Evolutionary conservation across 345 rosid species (phyloP), one percentile per base, ranked within the genome.

Genomic region (Geranium brycei): DNA sequence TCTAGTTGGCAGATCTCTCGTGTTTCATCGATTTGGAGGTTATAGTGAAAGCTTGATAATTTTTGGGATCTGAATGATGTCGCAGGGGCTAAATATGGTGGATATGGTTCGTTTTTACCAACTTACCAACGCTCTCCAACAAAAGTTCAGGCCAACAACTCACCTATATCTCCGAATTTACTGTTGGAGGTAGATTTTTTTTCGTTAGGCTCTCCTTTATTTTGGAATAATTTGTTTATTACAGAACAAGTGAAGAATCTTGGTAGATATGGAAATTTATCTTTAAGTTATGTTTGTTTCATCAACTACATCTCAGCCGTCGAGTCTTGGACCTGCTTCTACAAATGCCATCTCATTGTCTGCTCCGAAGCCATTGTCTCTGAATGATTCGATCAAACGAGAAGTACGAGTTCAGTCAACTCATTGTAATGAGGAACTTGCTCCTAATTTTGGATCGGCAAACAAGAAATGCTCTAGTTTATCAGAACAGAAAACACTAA

Each of bases 81-180:
- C 73, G 63, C 85, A 95, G 99, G 99, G 70, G 79, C 99, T 47
- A 91, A 85, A 72, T 90, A 69, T 85, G 99, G 97, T 74, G 96
- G 95, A 47, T 95, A 95, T 72, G 99, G 99, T 76, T 95, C 99
- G 23, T 95, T 95, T 80, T 82, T 95, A 69, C 89, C 91, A 55
- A 53, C 91, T 63, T 78, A 82, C 77, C 84, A 82, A 58, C 91
- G 97, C 38, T 88, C 97, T 69, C 95, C 91, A 3, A 78, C 79
- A 61, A 81, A 77, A 69, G 74, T 63, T 73, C 93, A 75, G 75
- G 77, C 76, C 58, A 53, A 62, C 69, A 66, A 72, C 66, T 77
- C 74, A 65, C 67, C 84, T 62, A 73, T 74, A 74, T 85, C 95
- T 32, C 90, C 97, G 17, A 79, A 67, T 78, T 68, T 77, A 51